Percentiles rank a stretch among this genome's conserved stretches.
phyloP scores from a whole-genome alignment of 768 basidiomycete genomes.

The Lentinus brumalis region DNA sequence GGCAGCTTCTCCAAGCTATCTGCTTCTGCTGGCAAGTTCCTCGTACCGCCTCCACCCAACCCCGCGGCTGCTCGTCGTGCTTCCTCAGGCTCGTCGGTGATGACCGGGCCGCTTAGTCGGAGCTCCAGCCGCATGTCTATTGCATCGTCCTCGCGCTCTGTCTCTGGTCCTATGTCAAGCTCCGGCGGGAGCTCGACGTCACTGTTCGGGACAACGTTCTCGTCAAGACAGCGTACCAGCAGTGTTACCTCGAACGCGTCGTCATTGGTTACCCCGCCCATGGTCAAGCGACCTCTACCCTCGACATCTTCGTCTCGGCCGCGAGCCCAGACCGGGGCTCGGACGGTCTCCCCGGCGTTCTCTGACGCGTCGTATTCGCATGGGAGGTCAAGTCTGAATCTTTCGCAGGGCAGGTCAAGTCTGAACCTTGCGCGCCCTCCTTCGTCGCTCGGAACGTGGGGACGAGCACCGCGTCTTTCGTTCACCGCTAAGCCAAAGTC shows the following conservation, averaged over 20 bases:
- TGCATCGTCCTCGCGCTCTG: slow-evolving; percentile 58
- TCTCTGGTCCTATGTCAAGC: slow-evolving; percentile 66
- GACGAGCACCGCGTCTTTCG: slow-evolving; percentile 68
- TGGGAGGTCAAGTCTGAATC: slow-evolving; percentile 46
- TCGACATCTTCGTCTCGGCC: slow-evolving; percentile 33
- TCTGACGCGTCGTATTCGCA: slow-evolving; percentile 57
- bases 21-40: slow-evolving; percentile 41
- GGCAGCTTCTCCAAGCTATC: slow-evolving; percentile 44
- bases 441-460: slow-evolving; percentile 62
- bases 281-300: slow-evolving; percentile 35
- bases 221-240: slow-evolving; percentile 81
- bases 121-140: slow-evolving; percentile 62
- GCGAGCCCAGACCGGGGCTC: slow-evolving; percentile 45
- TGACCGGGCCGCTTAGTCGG: slow-evolving; percentile 39
- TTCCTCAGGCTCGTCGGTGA: slow-evolving; percentile 51
- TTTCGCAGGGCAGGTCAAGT: slow-evolving; percentile 44
- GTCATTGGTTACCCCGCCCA: slow-evolving; percentile 25
- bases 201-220: slow-evolving; percentile 66
- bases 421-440: slow-evolving; percentile 46
- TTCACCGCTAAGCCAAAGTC: slow-evolving; percentile 46
- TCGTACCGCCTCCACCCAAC: slow-evolving; percentile 46
- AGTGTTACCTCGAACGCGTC: slow-evolving; percentile 54
- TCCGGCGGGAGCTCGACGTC: slow-evolving; percentile 29
- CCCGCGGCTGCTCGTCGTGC: slow-evolving; percentile 44
- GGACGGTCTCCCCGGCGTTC: slow-evolving; percentile 59